Evolutionary conservation across 495 filamentous ascomycete genomes (phyloP), one percentile per base, ranked within the genome.

Genomic region (Aspergillus sclerotiicarbonarius): DNA sequence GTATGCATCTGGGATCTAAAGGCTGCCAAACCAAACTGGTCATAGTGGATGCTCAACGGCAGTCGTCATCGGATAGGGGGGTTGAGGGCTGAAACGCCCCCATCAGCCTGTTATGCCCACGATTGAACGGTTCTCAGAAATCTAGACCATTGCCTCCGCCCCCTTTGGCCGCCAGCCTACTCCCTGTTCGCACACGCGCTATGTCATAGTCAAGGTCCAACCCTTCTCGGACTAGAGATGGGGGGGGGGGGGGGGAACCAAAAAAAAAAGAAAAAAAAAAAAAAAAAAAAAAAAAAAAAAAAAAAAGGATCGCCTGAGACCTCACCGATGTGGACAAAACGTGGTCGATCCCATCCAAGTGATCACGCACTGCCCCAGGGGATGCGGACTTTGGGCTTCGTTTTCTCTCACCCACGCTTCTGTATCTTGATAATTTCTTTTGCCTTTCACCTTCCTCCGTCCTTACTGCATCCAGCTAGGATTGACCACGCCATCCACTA

Each of bases 301-400:
- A 6, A 51, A 58, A 44, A 56, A 62, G 48, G 49, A 54, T 63
- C 62, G 55, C 37, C 60, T 50, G 47, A 52, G 51, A 54, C 39
- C 64, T 61, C 69, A 70, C 67, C 62, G 62, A 69, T 61, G 57
- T 72, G 65, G 61, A 52, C 59, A 54, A 50, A 75, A 72, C 71
- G 71, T 74, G 68, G 71, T 63, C 61, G 66, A 71, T 75, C 69
- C 59, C 67, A 68, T 70, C 64, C 60, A 54, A 56, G 35, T 47
- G 57, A 58, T 65, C 51, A 61, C 59, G 65, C 63, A 66, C 54
- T 62, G 57, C 57, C 50, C 47, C 57, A 65, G 56, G 54, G 53
- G 58, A 58, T 60, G 13, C 31, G 19, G 53, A 35, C 33, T 49
- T 30, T 53, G 45, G 43, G 20, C 20, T 41, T 52, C 35, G 10